Evolutionary conservation across 2,329 filamentous ascomycete species (phyloP).

Genomic region (Botrytis hyacinthi): DNA sequence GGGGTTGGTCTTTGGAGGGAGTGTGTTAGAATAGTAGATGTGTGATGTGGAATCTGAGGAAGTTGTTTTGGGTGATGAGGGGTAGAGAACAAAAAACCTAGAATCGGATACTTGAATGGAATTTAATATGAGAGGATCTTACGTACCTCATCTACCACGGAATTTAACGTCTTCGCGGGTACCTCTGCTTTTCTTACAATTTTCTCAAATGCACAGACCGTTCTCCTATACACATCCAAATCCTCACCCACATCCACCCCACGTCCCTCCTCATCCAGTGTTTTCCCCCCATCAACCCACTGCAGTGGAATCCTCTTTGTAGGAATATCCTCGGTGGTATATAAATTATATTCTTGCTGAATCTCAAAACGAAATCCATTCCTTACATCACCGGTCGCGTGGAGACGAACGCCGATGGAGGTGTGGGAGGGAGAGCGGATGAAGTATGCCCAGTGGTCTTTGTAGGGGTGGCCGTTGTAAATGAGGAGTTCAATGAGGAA

Average conservation of each 20-base stretch:
- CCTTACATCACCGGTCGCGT: background rate
- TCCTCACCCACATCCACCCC: background rate
- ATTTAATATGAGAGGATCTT: background rate
- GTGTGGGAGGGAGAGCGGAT: background rate
- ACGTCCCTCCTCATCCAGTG: accelerated
- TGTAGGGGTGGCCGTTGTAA: background rate
- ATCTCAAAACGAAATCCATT: background rate
- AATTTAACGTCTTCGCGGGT: background rate
- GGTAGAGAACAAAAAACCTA: background rate
- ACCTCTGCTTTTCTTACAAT: background rate
- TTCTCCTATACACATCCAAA: background rate
- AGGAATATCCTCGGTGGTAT: background rate
- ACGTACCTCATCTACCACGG: background rate
- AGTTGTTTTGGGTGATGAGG: background rate
- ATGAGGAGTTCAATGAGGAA: background rate
- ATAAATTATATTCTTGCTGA: background rate
- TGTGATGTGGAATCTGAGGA: too few species aligned
- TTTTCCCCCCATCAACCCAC: background rate
- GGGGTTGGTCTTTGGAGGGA: background rate
- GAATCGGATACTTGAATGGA: background rate
- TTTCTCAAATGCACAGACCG: background rate
- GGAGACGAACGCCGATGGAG: background rate
- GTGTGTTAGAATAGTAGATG: background rate
- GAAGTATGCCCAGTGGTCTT: background rate
- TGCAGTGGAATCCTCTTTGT: background rate